Base-by-base conservation (phyloP, 2,329 filamentous ascomycete species). In the Exophiala bonariae region DNA sequence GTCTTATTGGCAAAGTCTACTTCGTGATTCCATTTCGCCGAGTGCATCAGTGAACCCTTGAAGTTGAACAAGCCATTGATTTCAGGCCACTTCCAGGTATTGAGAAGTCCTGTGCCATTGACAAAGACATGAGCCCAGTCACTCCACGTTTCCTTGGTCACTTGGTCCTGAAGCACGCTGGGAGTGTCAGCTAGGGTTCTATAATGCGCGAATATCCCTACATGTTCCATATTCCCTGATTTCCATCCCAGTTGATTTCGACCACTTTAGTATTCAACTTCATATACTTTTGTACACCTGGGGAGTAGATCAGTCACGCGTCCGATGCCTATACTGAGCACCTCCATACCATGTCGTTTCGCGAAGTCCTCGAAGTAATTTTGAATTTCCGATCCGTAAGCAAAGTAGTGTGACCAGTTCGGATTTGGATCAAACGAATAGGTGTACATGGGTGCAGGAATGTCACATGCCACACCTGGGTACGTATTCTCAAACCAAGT, bases 401-500 rank as follows among this genome's bases (percentile, higher is more conserved):
- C 58, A 34, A 59, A 63, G 42, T 46, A 56, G 11, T 41, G 26
- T 3, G 41, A 51, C 43, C 54, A 59, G 14, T 40, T 28, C 7
- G 54, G 44, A 30, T 59, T 62, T 14, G 43, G 43, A 3, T 47
- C 43, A 16, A 41, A 51, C 6, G 44, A 37, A 31, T 31, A 47
- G 5, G 44, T 42, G 16, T 51, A 47, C 14, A 33, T 20, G 26
- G 42, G 48, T 16, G 48, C 14, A 16, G 48, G 48, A 5, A 50
- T 47, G 18, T 48, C 44, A 33, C 44, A 48, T 16, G 44, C 44
- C 11, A 28, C 23, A 23, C 44, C 44, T 0, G 68, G 69, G 40
- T 70, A 71, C 2, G 58, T 55, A 39, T 72, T 72, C 35, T 69
- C 69, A 2, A 6, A 26, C 23, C 23, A 66, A 1, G 69, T 72